These are phyloP conservation scores for Hyphodiscus sp. DNA, from an alignment of 2,329 filamentous ascomycete species.

Conservation along the genomic window DNA sequence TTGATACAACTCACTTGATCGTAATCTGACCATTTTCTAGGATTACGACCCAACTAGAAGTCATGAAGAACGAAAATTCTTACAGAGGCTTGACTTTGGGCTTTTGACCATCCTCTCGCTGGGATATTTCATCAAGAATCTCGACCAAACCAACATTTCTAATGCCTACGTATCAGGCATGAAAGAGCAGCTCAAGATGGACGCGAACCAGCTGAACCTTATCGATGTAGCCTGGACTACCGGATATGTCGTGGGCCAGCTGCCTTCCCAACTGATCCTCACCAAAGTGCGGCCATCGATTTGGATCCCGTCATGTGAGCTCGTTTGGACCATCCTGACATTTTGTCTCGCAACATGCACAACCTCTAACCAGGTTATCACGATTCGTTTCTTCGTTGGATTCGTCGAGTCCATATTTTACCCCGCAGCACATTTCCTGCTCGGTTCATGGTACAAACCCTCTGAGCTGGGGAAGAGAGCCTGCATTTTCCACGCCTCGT, in stretches of 20 bases:
- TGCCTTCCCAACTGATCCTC: slow-evolving; percentile 35
- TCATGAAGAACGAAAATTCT: slow-evolving; percentile 18
- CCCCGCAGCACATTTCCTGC: slow-evolving; percentile 22
- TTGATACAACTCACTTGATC: too few relatives aligned
- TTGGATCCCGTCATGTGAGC: slow-evolving; percentile 37
- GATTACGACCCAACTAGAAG: neutral
- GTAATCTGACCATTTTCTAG: neutral
- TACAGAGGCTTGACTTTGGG: slow-evolving; percentile 24
- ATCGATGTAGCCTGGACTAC: slow-evolving; percentile 40
- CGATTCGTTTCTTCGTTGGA: slow-evolving; percentile 40
- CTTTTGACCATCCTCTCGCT: slow-evolving; percentile 24
- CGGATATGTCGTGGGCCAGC: slow-evolving; percentile 48
- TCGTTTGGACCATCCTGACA: slow-evolving; percentile 31
- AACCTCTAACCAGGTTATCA: slow-evolving; percentile 29
- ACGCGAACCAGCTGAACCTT: slow-evolving; percentile 34
- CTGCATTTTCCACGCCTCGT: slow-evolving; percentile 35
- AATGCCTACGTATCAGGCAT: slow-evolving; percentile 40
- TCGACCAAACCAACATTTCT: slow-evolving; percentile 30
- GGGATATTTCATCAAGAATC: slow-evolving; percentile 39
- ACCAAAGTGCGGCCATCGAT: slow-evolving; percentile 37
- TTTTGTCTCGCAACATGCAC: slow-evolving; percentile 34
- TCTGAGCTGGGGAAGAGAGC: slow-evolving; percentile 38
- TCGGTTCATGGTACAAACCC: slow-evolving; percentile 40
- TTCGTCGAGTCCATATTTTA: slow-evolving; percentile 41
- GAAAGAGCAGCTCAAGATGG: slow-evolving; percentile 41